A percentile compares a stretch with the other conserved stretches of the same genome.
Evolutionary conservation across 495 filamentous ascomycete species (phyloP).

Genomic region (Neurospora hispaniola): DNA sequence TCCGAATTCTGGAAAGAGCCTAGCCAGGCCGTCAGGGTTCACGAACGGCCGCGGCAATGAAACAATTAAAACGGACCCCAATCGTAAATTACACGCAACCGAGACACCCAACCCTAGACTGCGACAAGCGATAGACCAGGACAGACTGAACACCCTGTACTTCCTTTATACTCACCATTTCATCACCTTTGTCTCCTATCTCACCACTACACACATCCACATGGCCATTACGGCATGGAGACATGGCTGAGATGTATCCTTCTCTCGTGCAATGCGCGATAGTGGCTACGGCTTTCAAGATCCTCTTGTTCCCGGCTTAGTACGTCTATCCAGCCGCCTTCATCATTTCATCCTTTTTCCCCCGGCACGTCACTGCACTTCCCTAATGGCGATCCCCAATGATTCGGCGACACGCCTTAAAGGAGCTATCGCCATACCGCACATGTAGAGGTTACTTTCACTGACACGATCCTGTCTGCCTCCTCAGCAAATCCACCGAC

Average conservation of each 20-base stretch:
- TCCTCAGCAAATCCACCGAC: slow-evolving; percentile 86
- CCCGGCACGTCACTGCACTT: not conserved
- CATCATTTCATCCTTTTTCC: not conserved
- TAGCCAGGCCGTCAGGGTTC: not conserved
- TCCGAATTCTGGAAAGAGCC: no score
- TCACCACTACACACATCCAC: not conserved
- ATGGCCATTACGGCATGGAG: slow-evolving; percentile 17
- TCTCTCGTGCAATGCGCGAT: slow-evolving; percentile 79
- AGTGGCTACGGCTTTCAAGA: slow-evolving; percentile 80
- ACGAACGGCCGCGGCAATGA: not conserved
- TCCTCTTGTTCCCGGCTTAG: slow-evolving; percentile 94
- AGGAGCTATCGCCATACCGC: not conserved
- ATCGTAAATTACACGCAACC: not conserved
- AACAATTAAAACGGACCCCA: not conserved
- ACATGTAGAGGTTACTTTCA: slow-evolving; percentile 1
- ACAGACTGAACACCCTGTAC: not conserved
- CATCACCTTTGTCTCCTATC: not conserved
- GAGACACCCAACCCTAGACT: not conserved
- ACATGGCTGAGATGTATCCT: slow-evolving; percentile 76
- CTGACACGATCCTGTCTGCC: not conserved
- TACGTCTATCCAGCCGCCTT: slow-evolving; percentile 37
- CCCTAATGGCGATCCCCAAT: not conserved
- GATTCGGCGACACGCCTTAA: not conserved
- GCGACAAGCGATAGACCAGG: not conserved
- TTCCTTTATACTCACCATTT: not conserved